phyloP scores from a whole-genome alignment of 345 rosid species.

The Brassica rapa region DNA sequence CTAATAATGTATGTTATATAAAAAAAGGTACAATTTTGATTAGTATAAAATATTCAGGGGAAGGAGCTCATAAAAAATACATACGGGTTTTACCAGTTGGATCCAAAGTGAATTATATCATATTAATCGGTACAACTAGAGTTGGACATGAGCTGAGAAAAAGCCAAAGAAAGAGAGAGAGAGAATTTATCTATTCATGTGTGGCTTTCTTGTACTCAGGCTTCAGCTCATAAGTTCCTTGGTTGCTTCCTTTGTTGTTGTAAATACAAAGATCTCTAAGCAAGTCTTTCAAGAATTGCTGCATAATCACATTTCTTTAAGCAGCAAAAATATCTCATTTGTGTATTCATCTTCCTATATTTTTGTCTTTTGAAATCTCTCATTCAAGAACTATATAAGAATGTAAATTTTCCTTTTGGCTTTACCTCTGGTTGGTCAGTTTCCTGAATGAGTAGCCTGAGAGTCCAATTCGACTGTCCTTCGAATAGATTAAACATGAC shows the following conservation, averaged over 20 bases:
- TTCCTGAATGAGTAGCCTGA: constrained; percentile 74
- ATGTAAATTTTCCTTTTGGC: constrained; percentile 7
- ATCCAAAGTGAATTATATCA: no score
- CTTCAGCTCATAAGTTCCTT: constrained; percentile 90
- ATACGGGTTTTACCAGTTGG: neutral
- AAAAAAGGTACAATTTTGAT: neutral
- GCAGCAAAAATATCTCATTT: neutral
- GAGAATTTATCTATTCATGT: constrained; percentile 42
- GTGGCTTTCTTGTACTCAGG: constrained; percentile 71
- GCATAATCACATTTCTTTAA: constrained; percentile 25
- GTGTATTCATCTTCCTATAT: neutral
- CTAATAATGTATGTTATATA: neutral
- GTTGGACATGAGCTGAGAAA: no score
- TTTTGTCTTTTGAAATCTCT: neutral
- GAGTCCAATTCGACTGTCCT: constrained; percentile 83
- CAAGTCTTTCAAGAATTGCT: constrained; percentile 88
- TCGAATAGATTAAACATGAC: constrained; percentile 92
- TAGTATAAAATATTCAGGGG: neutral
- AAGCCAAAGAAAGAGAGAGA: no score
- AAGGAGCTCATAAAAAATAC: no score
- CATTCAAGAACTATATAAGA: neutral
- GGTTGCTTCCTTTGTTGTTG: constrained; percentile 85
- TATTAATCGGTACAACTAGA: no score
- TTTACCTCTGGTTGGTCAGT: constrained; percentile 89
- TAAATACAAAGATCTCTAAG: constrained; percentile 84